Percentiles rank a stretch among this genome's conserved stretches.
These are phyloP conservation scores for Cardamine resedifolia DNA, from an alignment of 345 rosid genomes.

Conservation along the genomic window DNA sequence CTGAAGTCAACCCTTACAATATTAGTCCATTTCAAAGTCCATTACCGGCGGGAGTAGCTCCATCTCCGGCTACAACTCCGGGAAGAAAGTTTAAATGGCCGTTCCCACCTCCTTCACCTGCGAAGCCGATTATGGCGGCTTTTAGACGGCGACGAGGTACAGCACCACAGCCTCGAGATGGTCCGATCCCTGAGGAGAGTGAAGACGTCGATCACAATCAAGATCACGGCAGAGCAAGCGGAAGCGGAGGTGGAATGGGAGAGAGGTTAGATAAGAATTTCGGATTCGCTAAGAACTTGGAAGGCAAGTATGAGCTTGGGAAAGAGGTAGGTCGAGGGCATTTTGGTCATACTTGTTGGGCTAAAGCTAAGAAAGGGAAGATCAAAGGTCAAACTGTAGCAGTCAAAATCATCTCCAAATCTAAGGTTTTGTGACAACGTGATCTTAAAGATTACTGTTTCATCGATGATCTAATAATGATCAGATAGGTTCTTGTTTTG, in stretches of 20 bases:
- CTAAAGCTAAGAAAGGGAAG: constrained; percentile 79
- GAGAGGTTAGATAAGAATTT: constrained; percentile 74
- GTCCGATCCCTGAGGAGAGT: constrained; percentile 63
- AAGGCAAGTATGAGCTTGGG: constrained; percentile 76
- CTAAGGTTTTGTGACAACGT: constrained; percentile 50
- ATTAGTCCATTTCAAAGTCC: constrained; percentile 77
- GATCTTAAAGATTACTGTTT: constrained; percentile 6
- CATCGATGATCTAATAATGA: neutral
- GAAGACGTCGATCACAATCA: constrained; percentile 16
- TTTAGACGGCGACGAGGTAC: constrained; percentile 52
- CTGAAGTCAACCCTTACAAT: constrained; percentile 51
- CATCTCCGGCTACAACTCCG: constrained; percentile 85
- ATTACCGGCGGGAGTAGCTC: constrained; percentile 77
- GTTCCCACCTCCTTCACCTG: constrained; percentile 96
- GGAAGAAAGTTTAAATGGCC: constrained; percentile 90
- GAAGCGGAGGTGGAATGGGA: constrained; percentile 33
- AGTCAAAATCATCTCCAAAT: constrained; percentile 90
- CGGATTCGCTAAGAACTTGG: constrained; percentile 76
- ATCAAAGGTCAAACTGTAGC: constrained; percentile 79
- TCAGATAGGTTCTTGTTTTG: neutral
- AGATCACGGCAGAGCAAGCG: constrained; percentile 25
- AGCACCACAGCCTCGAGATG: constrained; percentile 56
- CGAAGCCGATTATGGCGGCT: constrained; percentile 86
- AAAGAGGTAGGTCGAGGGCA: constrained; percentile 94
- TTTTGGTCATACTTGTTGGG: constrained; percentile 97